Base-by-base conservation (phyloP, 164 flowering plant genomes). In the Piper longum region DNA sequence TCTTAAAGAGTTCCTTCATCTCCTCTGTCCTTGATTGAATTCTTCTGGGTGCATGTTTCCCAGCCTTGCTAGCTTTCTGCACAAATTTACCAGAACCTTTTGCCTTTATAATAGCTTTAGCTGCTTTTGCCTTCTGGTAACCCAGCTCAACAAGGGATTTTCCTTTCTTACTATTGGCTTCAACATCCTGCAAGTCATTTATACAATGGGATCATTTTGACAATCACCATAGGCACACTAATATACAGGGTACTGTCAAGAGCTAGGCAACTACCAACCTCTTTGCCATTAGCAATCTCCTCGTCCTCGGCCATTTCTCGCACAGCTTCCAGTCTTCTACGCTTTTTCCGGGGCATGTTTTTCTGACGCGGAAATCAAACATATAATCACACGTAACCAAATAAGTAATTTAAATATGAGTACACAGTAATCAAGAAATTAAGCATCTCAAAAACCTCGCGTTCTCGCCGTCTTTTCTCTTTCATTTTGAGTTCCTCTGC, bases 291-390 rank as follows among this genome's bases (percentile, higher is more conserved):
- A 43, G 26, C 44, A 57, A 76, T 76, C 60, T 68, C 64, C 45
- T 80, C 88, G 40, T 87, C 91, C 63, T 90, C 98, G 76, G 88
- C 69, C 83, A 72, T 87, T 77, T 88, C 97, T 72, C 89, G 78
- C 52, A 83, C 85, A 58, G 97, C 96, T 76, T 93, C 93, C 66
- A 93, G 65, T 69, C 85, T 85, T 70, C 99, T 80, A 51, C 96
- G 83, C 68, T 93, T 81, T 75, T 85, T 90, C 54, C 96, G 80
- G 4, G 99, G 99, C 79, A 93, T 65, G 66, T 85, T 77, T 83
- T 85, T 91, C 96, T 90, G 78, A 57, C 12, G 14, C 12, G 7
- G 2, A 41, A 57, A 13, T 6, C 60, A 57, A 16, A 60, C 63
- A 55, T 26, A 26, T 26, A 26, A 26, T 26, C 36, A 26, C 36